A percentile compares a stretch with the other conserved stretches of the same genome.
Evolutionary conservation across 225 moss, liverwort and hornwort genomes (phyloP).

Genomic region (Sphagnum tenellum): DNA sequence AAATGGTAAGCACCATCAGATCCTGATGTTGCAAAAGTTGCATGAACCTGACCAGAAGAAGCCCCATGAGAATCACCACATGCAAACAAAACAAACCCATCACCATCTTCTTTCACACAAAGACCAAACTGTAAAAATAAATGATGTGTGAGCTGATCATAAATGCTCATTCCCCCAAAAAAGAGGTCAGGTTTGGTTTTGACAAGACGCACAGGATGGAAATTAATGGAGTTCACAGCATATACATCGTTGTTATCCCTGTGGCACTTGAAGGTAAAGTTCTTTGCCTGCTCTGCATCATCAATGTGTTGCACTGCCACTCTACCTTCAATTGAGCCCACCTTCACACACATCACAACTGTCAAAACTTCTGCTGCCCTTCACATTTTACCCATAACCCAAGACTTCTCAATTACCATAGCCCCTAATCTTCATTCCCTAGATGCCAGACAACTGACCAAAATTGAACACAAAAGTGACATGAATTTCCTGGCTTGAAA

Average conservation of each 20-base stretch:
- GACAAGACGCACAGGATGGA: conserved; percentile 76
- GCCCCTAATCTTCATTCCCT: too few species aligned
- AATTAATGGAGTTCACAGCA: conserved; percentile 97
- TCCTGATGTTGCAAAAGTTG: conserved; percentile 97
- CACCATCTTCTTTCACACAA: too few species aligned
- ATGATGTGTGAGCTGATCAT: background rate
- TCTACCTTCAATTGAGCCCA: conserved; percentile 96
- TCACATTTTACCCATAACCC: too few species aligned
- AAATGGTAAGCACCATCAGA: conserved; percentile 99
- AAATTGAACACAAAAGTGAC: too few species aligned
- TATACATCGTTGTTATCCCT: conserved; percentile 98
- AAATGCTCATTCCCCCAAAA: background rate
- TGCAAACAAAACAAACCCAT: too few species aligned
- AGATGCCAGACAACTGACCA: too few species aligned
- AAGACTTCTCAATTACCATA: too few species aligned
- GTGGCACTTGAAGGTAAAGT: conserved; percentile 97
- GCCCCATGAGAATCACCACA: too few species aligned
- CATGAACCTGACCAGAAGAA: conserved; percentile 64
- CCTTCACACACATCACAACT: conserved; percentile 13
- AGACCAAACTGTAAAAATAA: too few species aligned
- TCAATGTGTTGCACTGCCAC: conserved; percentile 99
- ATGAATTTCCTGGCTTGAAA: too few species aligned
- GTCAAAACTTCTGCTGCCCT: too few species aligned
- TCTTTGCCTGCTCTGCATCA: conserved; percentile 88
- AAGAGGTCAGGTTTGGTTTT: background rate